These are phyloP conservation scores for Pyricularia sp. DNA, from an alignment of 2,329 filamentous ascomycete species.

Conservation along the genomic window DNA sequence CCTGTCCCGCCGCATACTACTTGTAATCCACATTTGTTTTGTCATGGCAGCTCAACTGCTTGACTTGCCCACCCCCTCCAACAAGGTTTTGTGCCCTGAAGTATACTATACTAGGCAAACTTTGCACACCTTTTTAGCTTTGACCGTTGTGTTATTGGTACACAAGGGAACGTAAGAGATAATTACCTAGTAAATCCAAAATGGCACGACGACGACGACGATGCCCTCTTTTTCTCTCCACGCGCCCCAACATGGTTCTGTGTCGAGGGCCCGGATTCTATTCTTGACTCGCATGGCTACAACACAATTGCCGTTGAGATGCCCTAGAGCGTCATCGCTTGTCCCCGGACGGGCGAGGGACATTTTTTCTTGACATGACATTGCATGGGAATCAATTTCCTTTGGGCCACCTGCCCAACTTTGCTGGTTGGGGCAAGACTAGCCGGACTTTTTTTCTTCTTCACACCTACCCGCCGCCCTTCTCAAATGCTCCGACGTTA, in stretches of 20 bases:
- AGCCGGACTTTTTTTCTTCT: not conserved
- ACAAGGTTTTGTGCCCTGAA: too few species aligned
- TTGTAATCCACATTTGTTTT: not conserved
- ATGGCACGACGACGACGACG: not conserved
- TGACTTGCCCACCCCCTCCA: too few species aligned
- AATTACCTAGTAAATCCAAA: not conserved
- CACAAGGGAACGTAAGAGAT: not conserved
- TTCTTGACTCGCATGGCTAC: not conserved
- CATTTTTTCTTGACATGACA: not conserved
- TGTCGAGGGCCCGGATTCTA: not conserved
- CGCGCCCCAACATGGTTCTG: not conserved
- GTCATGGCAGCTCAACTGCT: not conserved
- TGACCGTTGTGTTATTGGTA: not conserved
- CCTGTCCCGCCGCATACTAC: not conserved
- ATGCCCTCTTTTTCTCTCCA: not conserved
- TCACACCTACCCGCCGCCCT: too few species aligned
- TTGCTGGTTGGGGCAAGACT: not conserved
- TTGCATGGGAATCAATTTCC: not conserved
- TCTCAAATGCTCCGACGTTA: not conserved
- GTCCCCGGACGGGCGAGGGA: too few species aligned
- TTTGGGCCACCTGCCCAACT: not conserved
- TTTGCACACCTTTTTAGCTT: too few species aligned
- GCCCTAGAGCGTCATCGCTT: not conserved
- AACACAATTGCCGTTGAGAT: not conserved
- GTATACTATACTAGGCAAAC: too few species aligned